Base-by-base conservation (phyloP, 2,329 filamentous ascomycete genomes). In the Pyrenophora graminea region DNA sequence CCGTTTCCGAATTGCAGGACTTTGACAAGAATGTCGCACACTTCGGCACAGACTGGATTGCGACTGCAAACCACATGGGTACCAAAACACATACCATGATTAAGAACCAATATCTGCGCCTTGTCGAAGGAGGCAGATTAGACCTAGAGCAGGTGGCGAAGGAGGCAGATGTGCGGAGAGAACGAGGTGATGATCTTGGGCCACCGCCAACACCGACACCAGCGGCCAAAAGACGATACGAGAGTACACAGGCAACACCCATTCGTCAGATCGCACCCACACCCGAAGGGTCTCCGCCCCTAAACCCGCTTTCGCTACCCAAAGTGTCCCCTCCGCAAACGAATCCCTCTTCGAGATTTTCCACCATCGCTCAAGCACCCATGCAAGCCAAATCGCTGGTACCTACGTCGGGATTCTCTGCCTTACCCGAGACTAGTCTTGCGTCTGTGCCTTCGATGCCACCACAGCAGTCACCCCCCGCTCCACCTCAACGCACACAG, bases 21-120 rank as follows among this genome's bases (percentile, higher is more conserved):
- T 94, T 94, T 71, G 85, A 87, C 31, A 82, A 80, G 48, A 80
- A 91, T 51, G 78, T 94, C 39, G 82, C 80, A 43, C 82, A 90
- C 47, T 93, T 91, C 74, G 90, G 90, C 51, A 90, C 87, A 13
- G 89, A 94, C 68, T 94, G 89, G 84, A 77, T 78, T 41, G 83
- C 82, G 4, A 93, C 93, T 72, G 87, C 90, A 34, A 80, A 80
- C 44, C 85, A 90, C 63, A 91, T 94, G 87, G 86, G 87, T 42
- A 90, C 89, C 4, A 93, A 93, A 74, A 93, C 90, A 15, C 82
- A 87, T 48, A 88, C 89, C n/a, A 94, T 94, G 90, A 90, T 68
- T 44, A 80, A 80, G 64, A 81, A 81, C 64, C 76, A 80, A 58
- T 81, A 77, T 51, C 62, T 75, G 43, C 77, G 78, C 45, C 70